These are phyloP conservation scores for Trypanosoma mega DNA, from an alignment of 208 protist genomes.

Conservation along the genomic window DNA sequence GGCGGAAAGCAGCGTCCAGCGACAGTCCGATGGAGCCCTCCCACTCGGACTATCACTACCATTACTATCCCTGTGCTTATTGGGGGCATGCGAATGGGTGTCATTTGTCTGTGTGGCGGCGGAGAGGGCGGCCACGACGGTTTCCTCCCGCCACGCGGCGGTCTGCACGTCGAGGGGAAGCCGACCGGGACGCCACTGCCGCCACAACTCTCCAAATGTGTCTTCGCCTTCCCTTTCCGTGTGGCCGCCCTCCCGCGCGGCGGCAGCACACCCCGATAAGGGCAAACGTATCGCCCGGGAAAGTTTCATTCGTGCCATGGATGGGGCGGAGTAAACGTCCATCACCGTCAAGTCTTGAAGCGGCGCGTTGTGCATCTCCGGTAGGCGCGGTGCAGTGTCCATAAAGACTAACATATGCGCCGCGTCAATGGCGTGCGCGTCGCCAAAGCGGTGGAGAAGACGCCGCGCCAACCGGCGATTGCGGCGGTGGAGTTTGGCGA, in stretches of 20 bases:
- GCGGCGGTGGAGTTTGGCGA: conserved; percentile 14
- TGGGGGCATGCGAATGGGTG: not conserved
- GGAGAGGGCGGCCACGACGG: conserved; percentile 8
- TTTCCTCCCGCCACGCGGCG: conserved; percentile 13
- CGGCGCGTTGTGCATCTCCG: conserved; percentile 2
- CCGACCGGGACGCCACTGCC: no score
- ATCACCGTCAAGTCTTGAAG: conserved; percentile 19
- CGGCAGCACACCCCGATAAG: conserved; percentile 2
- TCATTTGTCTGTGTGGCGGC: no score
- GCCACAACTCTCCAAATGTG: no score
- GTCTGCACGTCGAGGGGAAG: conserved; percentile 23
- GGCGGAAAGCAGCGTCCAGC: conserved; percentile 10
- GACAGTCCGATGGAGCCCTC: not conserved
- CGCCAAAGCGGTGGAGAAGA: conserved; percentile 11
- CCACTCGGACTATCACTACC: not conserved
- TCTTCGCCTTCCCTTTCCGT: not conserved
- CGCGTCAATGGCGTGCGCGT: conserved; percentile 53
- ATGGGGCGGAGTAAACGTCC: conserved; percentile 32
- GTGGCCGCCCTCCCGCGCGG: not conserved
- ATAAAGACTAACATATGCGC: conserved; percentile 54
- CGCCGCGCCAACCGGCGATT: conserved; percentile 10
- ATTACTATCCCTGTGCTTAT: not conserved
- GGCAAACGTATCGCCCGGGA: conserved; percentile 29
- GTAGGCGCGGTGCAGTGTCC: conserved; percentile 14
- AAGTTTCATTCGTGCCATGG: conserved; percentile 29